A percentile compares a stretch with the other conserved stretches of the same genome.
phyloP scores from a whole-genome alignment of 2,329 filamentous ascomycete species.

The Penicillium thymicola region DNA sequence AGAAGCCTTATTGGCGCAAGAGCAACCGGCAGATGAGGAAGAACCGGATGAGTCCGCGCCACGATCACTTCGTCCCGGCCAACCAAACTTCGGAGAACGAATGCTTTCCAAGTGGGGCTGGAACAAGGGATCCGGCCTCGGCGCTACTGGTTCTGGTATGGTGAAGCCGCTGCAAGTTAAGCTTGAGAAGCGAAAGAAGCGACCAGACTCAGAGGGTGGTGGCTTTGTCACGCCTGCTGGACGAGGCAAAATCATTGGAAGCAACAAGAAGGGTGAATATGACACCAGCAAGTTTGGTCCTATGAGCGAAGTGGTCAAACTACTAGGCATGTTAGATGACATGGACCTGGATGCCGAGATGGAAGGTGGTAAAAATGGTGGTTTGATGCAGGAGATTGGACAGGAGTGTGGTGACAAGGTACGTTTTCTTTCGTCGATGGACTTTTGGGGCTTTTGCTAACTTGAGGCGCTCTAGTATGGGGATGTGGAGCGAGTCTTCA shows the following conservation, averaged over 20 bases:
- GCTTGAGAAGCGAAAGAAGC: slow-evolving; percentile 80
- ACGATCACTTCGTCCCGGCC: slow-evolving; percentile 68
- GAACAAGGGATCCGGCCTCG: slow-evolving; percentile 82
- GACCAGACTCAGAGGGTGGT: slow-evolving; percentile 72
- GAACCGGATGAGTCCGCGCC: slow-evolving; percentile 37
- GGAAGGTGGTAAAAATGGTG: slow-evolving; percentile 55
- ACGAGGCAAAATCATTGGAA: slow-evolving; percentile 77
- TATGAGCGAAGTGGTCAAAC: slow-evolving; percentile 78
- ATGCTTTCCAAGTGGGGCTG: slow-evolving; percentile 94
- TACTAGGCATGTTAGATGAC: slow-evolving; percentile 80
- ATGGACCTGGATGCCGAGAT: slow-evolving; percentile 80
- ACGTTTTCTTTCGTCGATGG: slow-evolving; percentile 12
- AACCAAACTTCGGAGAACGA: slow-evolving; percentile 79
- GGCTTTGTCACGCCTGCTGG: slow-evolving; percentile 68
- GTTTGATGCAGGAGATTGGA: slow-evolving; percentile 88
- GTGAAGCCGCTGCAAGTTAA: slow-evolving; percentile 78
- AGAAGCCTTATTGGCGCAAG: slow-evolving; percentile 45
- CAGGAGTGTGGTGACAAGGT: slow-evolving; percentile 85
- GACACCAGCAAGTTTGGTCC: slow-evolving; percentile 59
- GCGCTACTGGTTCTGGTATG: slow-evolving; percentile 78
- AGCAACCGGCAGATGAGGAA: slow-evolving; percentile 35
- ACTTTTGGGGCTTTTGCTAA: slow-evolving; percentile 1
- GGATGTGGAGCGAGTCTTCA: slow-evolving; percentile 72
- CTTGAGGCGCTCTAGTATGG: slow-evolving; percentile 61
- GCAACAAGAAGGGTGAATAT: slow-evolving; percentile 55